A percentile compares a stretch with the other conserved stretches of the same genome.
Conservation (phyloP, 148 eudicot species). For the Vaccinium macrocarpon region DNA sequence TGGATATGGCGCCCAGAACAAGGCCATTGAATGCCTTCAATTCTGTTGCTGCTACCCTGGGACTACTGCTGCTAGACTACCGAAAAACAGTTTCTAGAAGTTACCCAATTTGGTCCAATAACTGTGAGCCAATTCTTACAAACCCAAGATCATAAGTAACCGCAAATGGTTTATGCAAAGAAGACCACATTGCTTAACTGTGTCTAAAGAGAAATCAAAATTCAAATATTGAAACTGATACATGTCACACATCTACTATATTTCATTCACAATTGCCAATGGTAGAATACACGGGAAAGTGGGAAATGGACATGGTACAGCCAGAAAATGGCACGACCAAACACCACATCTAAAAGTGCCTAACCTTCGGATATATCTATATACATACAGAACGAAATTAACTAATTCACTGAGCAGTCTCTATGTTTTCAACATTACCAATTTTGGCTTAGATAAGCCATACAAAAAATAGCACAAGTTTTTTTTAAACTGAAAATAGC, state of each 20-base stretch:
- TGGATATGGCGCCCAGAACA: too few relatives aligned
- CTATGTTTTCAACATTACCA: neutral
- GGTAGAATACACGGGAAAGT: neutral
- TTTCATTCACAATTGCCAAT: neutral
- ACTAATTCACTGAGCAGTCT: neutral
- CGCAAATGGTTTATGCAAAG: neutral
- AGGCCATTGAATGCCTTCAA: too few relatives aligned
- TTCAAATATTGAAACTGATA: neutral
- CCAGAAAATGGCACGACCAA: neutral
- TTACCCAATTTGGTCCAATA: too few relatives aligned
- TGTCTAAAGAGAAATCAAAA: neutral
- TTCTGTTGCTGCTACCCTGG: too few relatives aligned
- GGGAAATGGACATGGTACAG: neutral
- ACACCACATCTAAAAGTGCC: neutral
- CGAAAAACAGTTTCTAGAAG: too few relatives aligned
- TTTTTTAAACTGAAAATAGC: too few relatives aligned
- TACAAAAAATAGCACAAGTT: neutral
- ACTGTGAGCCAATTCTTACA: too few relatives aligned
- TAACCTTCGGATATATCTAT: neutral
- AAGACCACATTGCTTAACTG: neutral
- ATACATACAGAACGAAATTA: neutral
- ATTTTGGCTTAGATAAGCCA: neutral
- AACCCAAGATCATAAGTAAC: conserved; percentile 6
- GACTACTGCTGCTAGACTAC: too few relatives aligned
- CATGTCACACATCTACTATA: neutral